Percentiles rank a stretch among this genome's conserved stretches.
phyloP scores from a whole-genome alignment of 768 basidiomycete genomes.

The Peribolospora kevripleyi region DNA sequence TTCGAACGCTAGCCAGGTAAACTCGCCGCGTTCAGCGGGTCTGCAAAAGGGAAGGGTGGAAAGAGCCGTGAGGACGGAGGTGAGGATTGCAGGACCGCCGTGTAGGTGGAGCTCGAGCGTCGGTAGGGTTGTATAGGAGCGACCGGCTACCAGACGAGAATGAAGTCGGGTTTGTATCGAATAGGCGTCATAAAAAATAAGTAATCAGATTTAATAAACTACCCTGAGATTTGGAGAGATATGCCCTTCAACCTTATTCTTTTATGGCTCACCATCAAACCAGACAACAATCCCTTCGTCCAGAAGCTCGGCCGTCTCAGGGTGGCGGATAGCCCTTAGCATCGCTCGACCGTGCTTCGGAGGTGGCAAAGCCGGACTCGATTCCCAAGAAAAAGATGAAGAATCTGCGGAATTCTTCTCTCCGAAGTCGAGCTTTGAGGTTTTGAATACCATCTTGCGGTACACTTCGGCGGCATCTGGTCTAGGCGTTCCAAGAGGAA shows the following conservation, averaged over 20 bases:
- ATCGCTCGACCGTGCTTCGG: conserved; percentile 46
- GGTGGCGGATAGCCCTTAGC: conserved; percentile 43
- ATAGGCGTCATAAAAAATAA: not conserved
- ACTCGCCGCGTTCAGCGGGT: conserved; percentile 66
- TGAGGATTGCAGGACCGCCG: conserved; percentile 56
- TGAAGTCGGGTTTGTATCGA: not conserved
- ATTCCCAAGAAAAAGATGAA: conserved; percentile 2
- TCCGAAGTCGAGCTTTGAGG: conserved; percentile 2
- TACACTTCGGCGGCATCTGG: conserved; percentile 43
- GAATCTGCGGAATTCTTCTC: not conserved
- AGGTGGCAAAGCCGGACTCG: not conserved
- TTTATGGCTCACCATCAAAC: conserved; percentile 36
- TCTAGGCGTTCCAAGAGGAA: no score
- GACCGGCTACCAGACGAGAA: conserved; percentile 29
- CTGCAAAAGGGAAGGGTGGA: conserved; percentile 34
- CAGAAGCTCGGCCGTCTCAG: conserved; percentile 33
- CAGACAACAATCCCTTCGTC: conserved; percentile 64
- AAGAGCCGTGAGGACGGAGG: conserved; percentile 41
- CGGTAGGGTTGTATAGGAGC: conserved; percentile 61
- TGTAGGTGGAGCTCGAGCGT: conserved; percentile 67
- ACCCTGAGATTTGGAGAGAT: not conserved
- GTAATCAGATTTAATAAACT: not conserved
- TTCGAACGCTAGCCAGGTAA: conserved; percentile 59
- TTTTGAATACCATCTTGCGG: conserved; percentile 12
- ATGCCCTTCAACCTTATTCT: not conserved